Percentiles rank a stretch among this genome's conserved stretches.
These are phyloP conservation scores for Leucosporidium yakuticum DNA, from an alignment of 768 basidiomycete species.

Conservation along the genomic window DNA sequence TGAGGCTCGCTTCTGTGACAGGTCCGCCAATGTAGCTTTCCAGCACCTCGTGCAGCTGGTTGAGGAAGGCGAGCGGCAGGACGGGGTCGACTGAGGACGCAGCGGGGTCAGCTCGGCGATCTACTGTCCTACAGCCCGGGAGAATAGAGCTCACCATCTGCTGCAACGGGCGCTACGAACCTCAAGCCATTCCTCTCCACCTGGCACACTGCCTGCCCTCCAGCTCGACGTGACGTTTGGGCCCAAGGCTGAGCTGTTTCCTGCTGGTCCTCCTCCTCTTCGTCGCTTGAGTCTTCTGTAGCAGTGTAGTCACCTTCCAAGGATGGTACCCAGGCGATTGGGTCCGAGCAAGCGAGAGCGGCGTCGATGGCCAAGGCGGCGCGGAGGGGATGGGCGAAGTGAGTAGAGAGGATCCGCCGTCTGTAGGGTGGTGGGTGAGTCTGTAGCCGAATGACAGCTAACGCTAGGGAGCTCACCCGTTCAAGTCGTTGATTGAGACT, in stretches of 20 bases:
- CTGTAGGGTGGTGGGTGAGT: not conserved
- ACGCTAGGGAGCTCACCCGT: too few relatives aligned
- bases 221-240: not conserved
- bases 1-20: constrained; percentile 26
- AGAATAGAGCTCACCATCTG: constrained; percentile 12
- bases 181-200: constrained; percentile 7
- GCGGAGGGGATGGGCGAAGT: constrained; percentile 16
- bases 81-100: constrained; percentile 24
- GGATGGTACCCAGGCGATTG: constrained; percentile 14
- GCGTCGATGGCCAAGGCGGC: constrained; percentile 26
- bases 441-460: too few relatives aligned
- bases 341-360: not conserved
- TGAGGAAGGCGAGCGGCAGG: constrained; percentile 27
- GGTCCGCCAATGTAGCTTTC: constrained; percentile 22
- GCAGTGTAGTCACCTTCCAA: not conserved
- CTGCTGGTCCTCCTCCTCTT: constrained; percentile 5
- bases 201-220: constrained; percentile 19
- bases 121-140: too few relatives aligned
- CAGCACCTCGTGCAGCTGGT: constrained; percentile 25
- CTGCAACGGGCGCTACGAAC: constrained; percentile 13
- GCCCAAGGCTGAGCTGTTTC: too few relatives aligned
- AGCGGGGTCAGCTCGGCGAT: fast-evolving
- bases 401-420: constrained; percentile 25
- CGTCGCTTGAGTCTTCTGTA: not conserved
- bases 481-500: too few relatives aligned